A percentile compares a stretch with the other conserved stretches of the same genome.
Evolutionary conservation across 192 early-diverging fungal species (phyloP).

Genomic region (Podila epicladia): DNA sequence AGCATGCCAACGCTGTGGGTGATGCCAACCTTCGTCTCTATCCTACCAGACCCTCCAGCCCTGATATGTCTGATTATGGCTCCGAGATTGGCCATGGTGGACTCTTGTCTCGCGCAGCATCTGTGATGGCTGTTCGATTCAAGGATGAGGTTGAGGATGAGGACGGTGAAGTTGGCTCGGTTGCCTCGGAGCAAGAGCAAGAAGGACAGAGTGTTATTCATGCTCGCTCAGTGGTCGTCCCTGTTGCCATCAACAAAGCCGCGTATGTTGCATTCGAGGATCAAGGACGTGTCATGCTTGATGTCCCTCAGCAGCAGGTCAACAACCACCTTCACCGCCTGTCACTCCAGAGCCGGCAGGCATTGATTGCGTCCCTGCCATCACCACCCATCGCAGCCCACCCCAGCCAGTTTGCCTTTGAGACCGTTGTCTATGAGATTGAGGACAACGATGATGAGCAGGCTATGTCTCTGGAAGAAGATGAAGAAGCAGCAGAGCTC

Average conservation of each 20-base stretch:
- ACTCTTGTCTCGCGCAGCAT: slow-evolving; percentile 35
- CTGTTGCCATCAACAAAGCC: not conserved
- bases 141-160: slow-evolving; percentile 7
- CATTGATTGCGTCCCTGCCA: not conserved
- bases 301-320: slow-evolving; percentile 25
- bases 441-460: not conserved
- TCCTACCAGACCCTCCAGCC: slow-evolving; percentile 40
- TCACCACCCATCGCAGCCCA: not conserved
- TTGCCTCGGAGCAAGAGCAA: not conserved
- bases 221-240: not conserved
- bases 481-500: slow-evolving; percentile 37
- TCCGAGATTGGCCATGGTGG: slow-evolving; percentile 40
- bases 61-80: slow-evolving; percentile 40
- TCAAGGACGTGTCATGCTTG: slow-evolving; percentile 2
- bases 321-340: slow-evolving; percentile 19
- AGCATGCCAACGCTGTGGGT: slow-evolving; percentile 33
- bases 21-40: slow-evolving; percentile 43
- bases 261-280: not conserved
- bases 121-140: slow-evolving; percentile 18
- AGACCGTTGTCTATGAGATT: slow-evolving; percentile 7
- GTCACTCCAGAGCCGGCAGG: not conserved
- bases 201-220: not conserved
- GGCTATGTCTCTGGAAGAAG: slow-evolving; percentile 7
- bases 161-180: not conserved
- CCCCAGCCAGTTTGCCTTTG: slow-evolving; percentile 5